Evolutionary conservation across 192 early-diverging fungal species (phyloP), one percentile per base, ranked within the genome.

Genomic region (Podila minutissima): DNA sequence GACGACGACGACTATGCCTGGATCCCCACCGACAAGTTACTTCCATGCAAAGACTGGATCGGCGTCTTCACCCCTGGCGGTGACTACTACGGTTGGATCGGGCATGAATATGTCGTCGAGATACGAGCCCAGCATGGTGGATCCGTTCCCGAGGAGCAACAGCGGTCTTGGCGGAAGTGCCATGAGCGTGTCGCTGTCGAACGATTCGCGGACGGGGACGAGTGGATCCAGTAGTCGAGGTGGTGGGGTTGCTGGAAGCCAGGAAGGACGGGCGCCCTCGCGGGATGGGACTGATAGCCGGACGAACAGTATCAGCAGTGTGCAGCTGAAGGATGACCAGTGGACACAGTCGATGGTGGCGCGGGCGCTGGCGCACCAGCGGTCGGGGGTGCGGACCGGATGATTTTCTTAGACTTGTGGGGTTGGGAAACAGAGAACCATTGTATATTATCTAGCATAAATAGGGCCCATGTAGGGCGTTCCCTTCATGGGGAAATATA

Each of bases 321-420:
- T 61, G 5, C 55, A 49, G 9, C 49, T 72, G 32, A 72, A 66
- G 49, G 70, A 79, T 49, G 75, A 79, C 58, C 58, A 60, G 12
- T 79, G 75, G 75, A 79, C 75, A 15, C 58, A 68, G 32, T 69
- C 75, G 12, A 71, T 79, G 75, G 66, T 79, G 11, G 75, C 70
- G 2, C 75, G 75, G 37, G 75, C 75, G 6, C 57, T 33, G 28
- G 29, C 12, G 41, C 41, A 46, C 4, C 41, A 37, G 13, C 15
- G 41, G 41, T 46, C 41, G 41, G 41, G 41, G 1, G 13, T 17
- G 15, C 41, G 41, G 15, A 17, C 15, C 3, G 41, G 41, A 3
- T 46, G 41, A 46, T 46, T 35, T 35, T 37, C 10, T 37, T 37
- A 37, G 35, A 37, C 35, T 11, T 37, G 31, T 32, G 31, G n/a